These are phyloP conservation scores for Cicer pinnatifidum DNA, from an alignment of 306 rosid genomes.

Conservation along the genomic window DNA sequence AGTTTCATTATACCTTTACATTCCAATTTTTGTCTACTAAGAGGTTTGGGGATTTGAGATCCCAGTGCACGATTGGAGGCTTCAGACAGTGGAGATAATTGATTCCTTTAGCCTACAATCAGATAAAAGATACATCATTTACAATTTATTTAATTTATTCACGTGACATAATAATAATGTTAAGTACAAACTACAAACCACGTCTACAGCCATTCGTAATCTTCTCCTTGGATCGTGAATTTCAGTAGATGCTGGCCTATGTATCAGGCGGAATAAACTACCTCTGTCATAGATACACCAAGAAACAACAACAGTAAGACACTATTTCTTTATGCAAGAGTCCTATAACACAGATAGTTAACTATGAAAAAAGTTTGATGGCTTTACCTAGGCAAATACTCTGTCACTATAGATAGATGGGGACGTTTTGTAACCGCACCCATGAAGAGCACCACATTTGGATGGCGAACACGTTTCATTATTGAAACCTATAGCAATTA, in stretches of 20 bases:
- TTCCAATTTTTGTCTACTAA: conserved; percentile 97
- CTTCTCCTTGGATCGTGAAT: conserved; percentile 82
- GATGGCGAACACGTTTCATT: conserved; percentile 94
- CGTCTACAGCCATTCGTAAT: conserved; percentile 83
- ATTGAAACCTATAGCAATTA: conserved; percentile 70
- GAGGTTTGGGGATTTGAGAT: conserved; percentile 92
- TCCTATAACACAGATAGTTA: conserved; percentile 22
- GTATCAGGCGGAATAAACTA: conserved; percentile 84
- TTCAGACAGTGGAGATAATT: conserved; percentile 88
- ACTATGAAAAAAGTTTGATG: background rate
- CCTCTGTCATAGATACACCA: conserved; percentile 65
- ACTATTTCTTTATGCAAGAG: conserved; percentile 18
- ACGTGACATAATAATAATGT: conserved; percentile 22
- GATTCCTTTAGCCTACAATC: conserved; percentile 88
- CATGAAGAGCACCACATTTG: conserved; percentile 96
- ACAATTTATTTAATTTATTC: conserved; percentile 1
- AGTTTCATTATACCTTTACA: conserved; percentile 62
- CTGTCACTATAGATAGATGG: conserved; percentile 91
- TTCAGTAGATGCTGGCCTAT: conserved; percentile 83
- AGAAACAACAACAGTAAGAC: conserved; percentile 25
- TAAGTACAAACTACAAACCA: conserved; percentile 57
- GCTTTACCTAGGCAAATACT: conserved; percentile 81
- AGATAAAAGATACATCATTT: conserved; percentile 30
- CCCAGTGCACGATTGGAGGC: conserved; percentile 96
- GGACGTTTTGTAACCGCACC: conserved; percentile 95